phyloP scores from a whole-genome alignment of 2,329 filamentous ascomycete species.

The Pseudogymnoascus sp. region DNA sequence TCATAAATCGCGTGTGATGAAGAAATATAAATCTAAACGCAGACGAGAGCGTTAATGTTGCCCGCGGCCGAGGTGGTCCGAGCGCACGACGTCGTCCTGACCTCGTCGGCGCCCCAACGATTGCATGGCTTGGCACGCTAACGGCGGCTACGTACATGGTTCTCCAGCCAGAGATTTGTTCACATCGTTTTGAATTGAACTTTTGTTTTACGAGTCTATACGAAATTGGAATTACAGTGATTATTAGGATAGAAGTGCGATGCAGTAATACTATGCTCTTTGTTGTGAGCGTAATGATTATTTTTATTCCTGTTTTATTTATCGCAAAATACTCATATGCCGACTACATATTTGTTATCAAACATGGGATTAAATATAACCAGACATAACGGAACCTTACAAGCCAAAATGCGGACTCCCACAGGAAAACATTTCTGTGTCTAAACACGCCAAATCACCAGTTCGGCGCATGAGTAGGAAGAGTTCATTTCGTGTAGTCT shows the following conservation, averaged over 20 bases:
- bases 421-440: neutral
- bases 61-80: neutral
- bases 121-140: neutral
- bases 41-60: neutral
- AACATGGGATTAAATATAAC: neutral
- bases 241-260: neutral
- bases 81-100: neutral
- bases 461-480: neutral
- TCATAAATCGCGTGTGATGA: neutral
- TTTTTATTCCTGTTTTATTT: neutral
- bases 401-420: neutral
- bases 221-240: neutral
- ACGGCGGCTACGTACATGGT: neutral
- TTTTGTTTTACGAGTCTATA: neutral
- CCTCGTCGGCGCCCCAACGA: neutral
- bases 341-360: neutral
- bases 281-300: neutral
- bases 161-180: neutral
- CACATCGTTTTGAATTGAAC: neutral
- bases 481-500: too few species aligned
- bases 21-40: neutral
- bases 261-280: neutral
- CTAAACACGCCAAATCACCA: neutral
- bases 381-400: neutral
- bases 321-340: neutral